Conservation (phyloP, 257 asterid genomes). For the Mitragyna speciosa region DNA sequence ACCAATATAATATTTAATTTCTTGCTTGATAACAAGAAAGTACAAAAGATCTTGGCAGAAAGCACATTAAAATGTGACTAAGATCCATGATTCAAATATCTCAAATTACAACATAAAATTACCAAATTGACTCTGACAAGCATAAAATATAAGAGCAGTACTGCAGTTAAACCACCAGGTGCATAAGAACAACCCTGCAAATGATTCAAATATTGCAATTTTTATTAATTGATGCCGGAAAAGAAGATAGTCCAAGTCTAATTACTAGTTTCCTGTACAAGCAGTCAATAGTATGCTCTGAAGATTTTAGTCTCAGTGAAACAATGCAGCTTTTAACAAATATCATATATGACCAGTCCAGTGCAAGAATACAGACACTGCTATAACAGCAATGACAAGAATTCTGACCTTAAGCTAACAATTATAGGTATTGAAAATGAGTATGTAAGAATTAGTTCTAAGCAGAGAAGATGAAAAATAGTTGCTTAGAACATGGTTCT, state of each 20-base stretch:
- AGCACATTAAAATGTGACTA: neutral
- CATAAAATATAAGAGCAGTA: too few relatives aligned
- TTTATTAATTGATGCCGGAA: neutral
- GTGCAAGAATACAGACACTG: neutral
- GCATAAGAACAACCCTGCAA: neutral
- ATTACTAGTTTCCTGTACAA: too few relatives aligned
- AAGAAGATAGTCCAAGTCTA: neutral
- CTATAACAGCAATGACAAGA: neutral
- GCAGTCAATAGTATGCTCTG: neutral
- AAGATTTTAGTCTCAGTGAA: neutral
- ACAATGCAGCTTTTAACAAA: neutral
- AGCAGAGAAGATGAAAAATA: neutral
- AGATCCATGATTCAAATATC: neutral
- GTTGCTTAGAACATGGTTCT: neutral
- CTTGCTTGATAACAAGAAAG: neutral
- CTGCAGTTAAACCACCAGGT: neutral
- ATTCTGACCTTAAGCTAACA: neutral
- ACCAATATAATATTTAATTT: neutral
- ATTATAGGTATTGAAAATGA: neutral
- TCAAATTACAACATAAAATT: neutral
- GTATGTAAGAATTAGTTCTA: neutral
- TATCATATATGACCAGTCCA: neutral
- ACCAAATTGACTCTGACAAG: neutral
- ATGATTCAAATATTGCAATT: neutral
- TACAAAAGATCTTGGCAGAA: neutral